Conservation (phyloP, 805 yeast species). For the Candida caryicola region DNA sequence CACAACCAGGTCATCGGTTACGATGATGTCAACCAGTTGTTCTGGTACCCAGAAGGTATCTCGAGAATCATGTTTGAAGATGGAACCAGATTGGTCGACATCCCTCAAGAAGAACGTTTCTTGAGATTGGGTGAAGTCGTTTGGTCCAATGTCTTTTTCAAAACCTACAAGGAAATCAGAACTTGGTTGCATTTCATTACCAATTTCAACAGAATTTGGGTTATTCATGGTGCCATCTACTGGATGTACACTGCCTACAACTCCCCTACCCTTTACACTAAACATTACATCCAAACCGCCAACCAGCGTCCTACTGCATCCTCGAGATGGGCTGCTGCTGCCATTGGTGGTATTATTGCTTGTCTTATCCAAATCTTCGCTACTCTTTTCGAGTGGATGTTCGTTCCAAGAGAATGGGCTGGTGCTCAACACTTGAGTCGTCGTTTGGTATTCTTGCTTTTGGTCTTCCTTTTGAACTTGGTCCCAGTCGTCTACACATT, state of each 20-base stretch:
- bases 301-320: slow-evolving; percentile 89
- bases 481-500: slow-evolving; percentile 86
- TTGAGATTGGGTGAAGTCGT: slow-evolving; percentile 85
- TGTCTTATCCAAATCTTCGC: slow-evolving; percentile 78
- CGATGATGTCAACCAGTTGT: slow-evolving; percentile 97
- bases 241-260: slow-evolving; percentile 96
- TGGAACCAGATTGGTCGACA: slow-evolving; percentile 86
- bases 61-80: slow-evolving; percentile 88
- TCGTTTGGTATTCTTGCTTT: slow-evolving; percentile 71
- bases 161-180: slow-evolving; percentile 92
- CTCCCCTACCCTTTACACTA: slow-evolving; percentile 88
- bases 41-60: slow-evolving; percentile 99
- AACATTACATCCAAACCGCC: slow-evolving; percentile 75
- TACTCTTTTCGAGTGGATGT: slow-evolving; percentile 88
- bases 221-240: slow-evolving; percentile 81
- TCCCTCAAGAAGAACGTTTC: slow-evolving; percentile 88
- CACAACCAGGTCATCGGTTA: slow-evolving; percentile 83
- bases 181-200: slow-evolving; percentile 96
- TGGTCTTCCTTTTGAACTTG: slow-evolving; percentile 67
- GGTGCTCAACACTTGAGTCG: slow-evolving; percentile 97
- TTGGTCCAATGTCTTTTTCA: slow-evolving; percentile 90
- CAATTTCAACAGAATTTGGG: slow-evolving; percentile 98
- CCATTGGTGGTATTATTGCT: slow-evolving; percentile 90
- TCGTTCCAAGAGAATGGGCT: slow-evolving; percentile 97
- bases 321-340: slow-evolving; percentile 88